phyloP scores from a whole-genome alignment of 352 stramenopile genomes.

The Phytopythium vexans region DNA sequence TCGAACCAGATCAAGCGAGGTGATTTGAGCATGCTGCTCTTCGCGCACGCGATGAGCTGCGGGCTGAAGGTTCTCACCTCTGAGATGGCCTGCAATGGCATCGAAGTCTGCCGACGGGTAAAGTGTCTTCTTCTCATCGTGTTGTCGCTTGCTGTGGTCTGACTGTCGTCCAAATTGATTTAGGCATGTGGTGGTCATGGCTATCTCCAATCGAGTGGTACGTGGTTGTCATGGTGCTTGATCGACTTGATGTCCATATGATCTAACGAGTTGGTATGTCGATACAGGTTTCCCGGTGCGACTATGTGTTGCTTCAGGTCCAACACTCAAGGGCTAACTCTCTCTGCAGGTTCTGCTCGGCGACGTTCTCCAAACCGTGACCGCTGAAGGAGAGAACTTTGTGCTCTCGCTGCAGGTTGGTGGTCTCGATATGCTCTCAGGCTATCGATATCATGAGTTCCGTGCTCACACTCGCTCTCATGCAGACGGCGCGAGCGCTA shows the following conservation, averaged over 20 bases:
- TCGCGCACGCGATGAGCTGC: conserved; percentile 59
- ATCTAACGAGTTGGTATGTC: background rate
- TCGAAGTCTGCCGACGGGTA: conserved; percentile 50
- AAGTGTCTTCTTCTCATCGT: background rate
- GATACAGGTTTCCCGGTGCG: conserved; percentile 16
- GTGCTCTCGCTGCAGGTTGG: conserved; percentile 91
- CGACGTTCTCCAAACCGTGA: conserved; percentile 94
- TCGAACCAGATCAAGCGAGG: conserved; percentile 39
- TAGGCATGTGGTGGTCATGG: conserved; percentile 93
- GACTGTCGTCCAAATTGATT: background rate
- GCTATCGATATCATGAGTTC: background rate
- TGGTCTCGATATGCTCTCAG: conserved; percentile 6
- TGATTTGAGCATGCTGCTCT: conserved; percentile 37
- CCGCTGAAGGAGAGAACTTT: conserved; percentile 96
- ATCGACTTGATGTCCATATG: background rate
- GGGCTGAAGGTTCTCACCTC: conserved; percentile 58
- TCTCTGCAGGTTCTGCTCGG: conserved; percentile 57
- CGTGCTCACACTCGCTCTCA: background rate
- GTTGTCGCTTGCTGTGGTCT: background rate
- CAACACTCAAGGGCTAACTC: background rate
- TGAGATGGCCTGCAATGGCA: conserved; percentile 44
- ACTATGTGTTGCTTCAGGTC: background rate
- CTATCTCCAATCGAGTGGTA: conserved; percentile 87
- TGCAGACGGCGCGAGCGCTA: conserved; percentile 35
- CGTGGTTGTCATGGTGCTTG: background rate